Evolutionary conservation across 2,329 filamentous ascomycete genomes (phyloP), one percentile per base, ranked within the genome.

Genomic region (Trichoderma lentiforme): DNA sequence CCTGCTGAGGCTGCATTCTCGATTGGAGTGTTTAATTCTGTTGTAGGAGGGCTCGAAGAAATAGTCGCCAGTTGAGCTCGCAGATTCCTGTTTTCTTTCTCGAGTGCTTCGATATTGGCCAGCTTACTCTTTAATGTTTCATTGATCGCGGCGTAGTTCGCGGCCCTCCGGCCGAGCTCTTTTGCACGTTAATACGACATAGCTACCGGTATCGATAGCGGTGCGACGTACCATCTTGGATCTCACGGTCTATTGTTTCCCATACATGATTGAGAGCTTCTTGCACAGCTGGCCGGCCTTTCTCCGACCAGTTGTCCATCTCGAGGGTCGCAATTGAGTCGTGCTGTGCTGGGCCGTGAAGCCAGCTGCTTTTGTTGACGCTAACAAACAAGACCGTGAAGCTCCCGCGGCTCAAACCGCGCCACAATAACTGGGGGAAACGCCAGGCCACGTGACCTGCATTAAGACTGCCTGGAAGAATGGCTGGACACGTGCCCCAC

Each of bases 81-180:
- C 6, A 88, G 79, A 5, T 78, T 73, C n/a, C 74, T 75, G 65
- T 86, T 86, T 72, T 86, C 84, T 18, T 80, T 75, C 69, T 85
- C 81, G 30, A 87, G 75, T 1, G 74, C 76, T 15, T 81, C 78
- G 24, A 80, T 80, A 30, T 78, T 74, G 18, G 77, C 78, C 12
- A 64, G 43, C 3, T 72, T 65, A 21, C 58, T 63, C n/a, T 73
- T 28, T 11, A 70, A n/a, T 11, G 43, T 30, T 6, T 72, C 57
- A 11, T 67, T 64, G 57, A 64, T 32, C n/a, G 51, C 43, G 30
- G 58, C 60, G 26, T 51, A 32, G 24, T 66, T 43, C 5, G n/a
- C 34, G 34, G 65, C 26, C 58, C 65, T 34, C 56, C 66, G 34
- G 21, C 63, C 63, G 21, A 71, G 57, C 64, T 73, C 72, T 73